Evolutionary conservation across 208 protist genomes (phyloP), one percentile per base, ranked within the genome.

Genomic region (Wallacemonas sp.): DNA sequence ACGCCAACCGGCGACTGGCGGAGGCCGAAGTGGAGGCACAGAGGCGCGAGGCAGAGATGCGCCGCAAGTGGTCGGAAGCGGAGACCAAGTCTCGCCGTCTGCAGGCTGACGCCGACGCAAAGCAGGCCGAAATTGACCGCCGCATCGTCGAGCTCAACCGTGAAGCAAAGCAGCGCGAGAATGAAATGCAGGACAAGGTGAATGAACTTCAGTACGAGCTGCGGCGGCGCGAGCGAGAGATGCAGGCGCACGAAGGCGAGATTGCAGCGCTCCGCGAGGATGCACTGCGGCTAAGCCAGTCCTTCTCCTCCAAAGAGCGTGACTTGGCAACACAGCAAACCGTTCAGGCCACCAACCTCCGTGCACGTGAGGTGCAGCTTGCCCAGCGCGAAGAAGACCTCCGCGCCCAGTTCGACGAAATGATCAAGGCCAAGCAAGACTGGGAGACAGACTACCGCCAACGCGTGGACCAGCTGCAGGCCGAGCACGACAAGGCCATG

Each of bases 91-190:
- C 68, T n/a, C 70, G 71, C 0, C 58, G 51, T 51, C 49, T 88
- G 51, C 77, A 90, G 58, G 60, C 62, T 0, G 78, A 85, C 65
- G 61, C 74, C 54, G 73, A 71, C n/a, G 67, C 54, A n/a, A 74
- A 80, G 56, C 81, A 93, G 68, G 56, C 53, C 1, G 82, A 93
- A 65, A 75, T 86, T 39, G 75, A 83, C 46, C 58, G 62, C 24
- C 77, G 78, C 47, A 26, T 93, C 39, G 61, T 70, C n/a, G 78
- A 93, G 59, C 65, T 79, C 15, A 70, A 77, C 22, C 67, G 63
- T 30, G 54, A 73, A 12, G 77, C 75, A 1, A 56, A 82, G 51
- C 45, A 70, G 60, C 74, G 71, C 8, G 78, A 83, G 64, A 41
- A 34, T 6, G 77, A 84, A 49, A 51, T 84, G 28, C 69, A 84